These are phyloP conservation scores for Nematocida displodere DNA, from an alignment of 371 early-diverging fungal species.

Conservation along the genomic window DNA sequence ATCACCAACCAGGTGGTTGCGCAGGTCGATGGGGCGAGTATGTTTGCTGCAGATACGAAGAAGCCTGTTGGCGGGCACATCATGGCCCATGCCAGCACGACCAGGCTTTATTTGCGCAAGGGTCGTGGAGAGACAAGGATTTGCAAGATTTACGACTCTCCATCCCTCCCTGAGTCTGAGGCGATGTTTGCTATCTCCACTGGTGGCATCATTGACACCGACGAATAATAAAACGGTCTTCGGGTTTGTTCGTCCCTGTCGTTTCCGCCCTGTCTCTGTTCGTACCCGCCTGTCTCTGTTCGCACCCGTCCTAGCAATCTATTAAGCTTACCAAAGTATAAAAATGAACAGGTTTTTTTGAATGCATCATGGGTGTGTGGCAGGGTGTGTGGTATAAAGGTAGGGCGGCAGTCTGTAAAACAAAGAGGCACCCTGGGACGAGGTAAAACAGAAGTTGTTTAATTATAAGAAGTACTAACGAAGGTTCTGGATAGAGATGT, in stretches of 20 bases:
- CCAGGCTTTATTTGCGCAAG: slow-evolving; percentile 67
- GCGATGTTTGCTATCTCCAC: slow-evolving; percentile 72
- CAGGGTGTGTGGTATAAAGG: too few relatives aligned
- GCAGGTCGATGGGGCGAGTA: slow-evolving; percentile 82
- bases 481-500: too few relatives aligned
- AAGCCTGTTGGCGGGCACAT: slow-evolving; percentile 97
- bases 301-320: too few relatives aligned
- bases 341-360: too few relatives aligned
- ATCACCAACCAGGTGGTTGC: slow-evolving; percentile 97
- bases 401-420: too few relatives aligned
- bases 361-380: too few relatives aligned
- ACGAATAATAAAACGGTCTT: slow-evolving; percentile 70
- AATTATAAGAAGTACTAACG: too few relatives aligned
- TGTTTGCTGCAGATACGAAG: slow-evolving; percentile 86
- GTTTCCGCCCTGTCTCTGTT: too few relatives aligned
- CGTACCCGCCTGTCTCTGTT: too few relatives aligned
- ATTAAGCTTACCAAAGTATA: too few relatives aligned
- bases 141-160: slow-evolving; percentile 70
- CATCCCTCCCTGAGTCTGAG: slow-evolving; percentile 69
- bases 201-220: slow-evolving; percentile 72
- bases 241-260: background rate
- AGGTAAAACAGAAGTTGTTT: too few relatives aligned
- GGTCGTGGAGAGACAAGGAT: slow-evolving; percentile 69
- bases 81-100: slow-evolving; percentile 88
- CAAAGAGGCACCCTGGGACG: too few relatives aligned